These are phyloP conservation scores for Geopyxis carbonaria DNA, from an alignment of 495 filamentous ascomycete species.

Conservation along the genomic window DNA sequence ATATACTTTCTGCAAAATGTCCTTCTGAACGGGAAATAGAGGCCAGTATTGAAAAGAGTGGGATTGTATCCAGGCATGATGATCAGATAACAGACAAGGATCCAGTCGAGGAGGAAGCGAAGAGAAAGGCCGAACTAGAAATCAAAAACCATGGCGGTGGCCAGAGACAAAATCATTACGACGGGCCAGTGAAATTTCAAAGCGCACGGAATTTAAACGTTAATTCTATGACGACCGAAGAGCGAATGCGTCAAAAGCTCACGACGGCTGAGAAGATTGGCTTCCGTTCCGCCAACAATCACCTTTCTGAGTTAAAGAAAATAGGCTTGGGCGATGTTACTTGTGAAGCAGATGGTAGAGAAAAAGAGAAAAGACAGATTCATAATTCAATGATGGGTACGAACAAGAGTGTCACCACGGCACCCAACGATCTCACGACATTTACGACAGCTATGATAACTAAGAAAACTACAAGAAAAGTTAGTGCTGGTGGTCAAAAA, in stretches of 20 bases:
- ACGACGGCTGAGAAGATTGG: slow-evolving; percentile 16
- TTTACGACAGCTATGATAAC: neutral
- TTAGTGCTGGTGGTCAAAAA: slow-evolving; percentile 12
- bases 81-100: slow-evolving; percentile 47
- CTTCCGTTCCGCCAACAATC: slow-evolving; percentile 16
- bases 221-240: slow-evolving; percentile 9
- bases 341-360: slow-evolving; percentile 8
- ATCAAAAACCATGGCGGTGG: too few species aligned
- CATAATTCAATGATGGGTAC: slow-evolving; percentile 8
- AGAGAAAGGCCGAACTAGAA: too few species aligned
- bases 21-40: slow-evolving; percentile 36
- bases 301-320: slow-evolving; percentile 23
- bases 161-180: too few species aligned
- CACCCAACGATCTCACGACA: too few species aligned
- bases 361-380: neutral
- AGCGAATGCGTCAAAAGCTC: slow-evolving; percentile 13
- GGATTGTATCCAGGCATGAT: slow-evolving; percentile 38
- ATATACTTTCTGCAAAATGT: slow-evolving; percentile 42
- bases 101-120: slow-evolving; percentile 26
- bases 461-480: slow-evolving; percentile 14
- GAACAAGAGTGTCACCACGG: too few species aligned
- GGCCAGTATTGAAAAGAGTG: slow-evolving; percentile 27
- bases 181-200: slow-evolving; percentile 1
- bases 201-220: slow-evolving; percentile 1
- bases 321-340: slow-evolving; percentile 2